Evolutionary conservation across 2,329 filamentous ascomycete genomes (phyloP), one percentile per base, ranked within the genome.

Genomic region (Colletotrichum graminicola): DNA sequence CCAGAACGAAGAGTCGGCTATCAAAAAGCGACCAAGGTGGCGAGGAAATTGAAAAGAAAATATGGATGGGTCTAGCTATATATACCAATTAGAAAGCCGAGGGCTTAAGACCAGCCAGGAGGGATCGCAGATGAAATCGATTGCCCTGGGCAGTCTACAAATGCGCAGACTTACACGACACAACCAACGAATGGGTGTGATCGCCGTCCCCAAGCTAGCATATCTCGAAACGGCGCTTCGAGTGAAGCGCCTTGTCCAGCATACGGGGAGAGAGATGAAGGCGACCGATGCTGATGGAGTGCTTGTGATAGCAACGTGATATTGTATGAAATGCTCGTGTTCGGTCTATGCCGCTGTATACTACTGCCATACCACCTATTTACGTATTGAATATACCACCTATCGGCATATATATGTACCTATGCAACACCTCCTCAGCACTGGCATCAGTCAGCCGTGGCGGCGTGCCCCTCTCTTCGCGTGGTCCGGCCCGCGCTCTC

Each of bases 391-490:
- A 32, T 7, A 1, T 36, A 8, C 32, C 23, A 23, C 23, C 8
- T 43, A 51, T n/a, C 23, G 12, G 5, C 23, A 29, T 43, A 11
- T 32, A 0, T 14, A n/a, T 14, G 16, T 49, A 18, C 2, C 5
- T 1, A 14, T 26, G 12, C 29, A 21, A 1, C 16, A 5, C 21
- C 26, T 18, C 11, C 10, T 10, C 26, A n/a, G 5, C n/a, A 14
- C 26, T 23, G 1, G 16, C 23, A 12, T 63, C 41, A 64, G 7
- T 59, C 61, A 7, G 66, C 43, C 18, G 66, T 26, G 6, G 51
- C 4, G 26, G 51, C 43, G 45, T 59, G 63, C 6, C 67, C 57
- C 10, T 34, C 29, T 43, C 66, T 57, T 16, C 52, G 57, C 18
- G 66, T 52, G 4, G 60, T 18, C 34, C 26, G 41, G 26, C n/a